These are phyloP conservation scores for Crithidia thermophila DNA, from an alignment of 208 protist species.

Conservation along the genomic window DNA sequence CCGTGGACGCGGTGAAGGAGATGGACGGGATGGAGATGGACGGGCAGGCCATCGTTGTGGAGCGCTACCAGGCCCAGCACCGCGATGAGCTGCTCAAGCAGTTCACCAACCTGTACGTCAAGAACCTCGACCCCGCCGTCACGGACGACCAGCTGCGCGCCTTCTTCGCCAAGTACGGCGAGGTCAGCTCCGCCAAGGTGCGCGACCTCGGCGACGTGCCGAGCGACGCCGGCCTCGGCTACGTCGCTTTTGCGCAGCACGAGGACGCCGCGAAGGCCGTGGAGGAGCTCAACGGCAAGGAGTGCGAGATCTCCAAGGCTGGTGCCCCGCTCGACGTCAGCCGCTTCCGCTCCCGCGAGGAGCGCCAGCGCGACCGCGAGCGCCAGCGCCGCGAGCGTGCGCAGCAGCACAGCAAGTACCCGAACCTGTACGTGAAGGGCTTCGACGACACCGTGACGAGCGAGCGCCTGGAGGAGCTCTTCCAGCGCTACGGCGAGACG, in stretches of 20 bases:
- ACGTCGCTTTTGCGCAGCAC: constrained; percentile 96
- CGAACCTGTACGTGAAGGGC: constrained; percentile 99
- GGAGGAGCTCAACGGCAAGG: constrained; percentile 87
- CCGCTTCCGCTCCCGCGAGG: constrained; percentile 96
- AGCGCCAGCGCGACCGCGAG: constrained; percentile 92
- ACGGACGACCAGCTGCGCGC: constrained; percentile 94
- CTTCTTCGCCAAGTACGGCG: constrained; percentile 95
- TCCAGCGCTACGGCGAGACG: constrained; percentile 97
- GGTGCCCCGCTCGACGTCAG: constrained; percentile 94
- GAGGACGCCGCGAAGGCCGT: constrained; percentile 93
- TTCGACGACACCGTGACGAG: constrained; percentile 97
- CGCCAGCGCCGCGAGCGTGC: constrained; percentile 91
- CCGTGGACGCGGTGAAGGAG: constrained; percentile 91
- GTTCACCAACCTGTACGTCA: constrained; percentile 99
- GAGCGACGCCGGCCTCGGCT: constrained; percentile 95
- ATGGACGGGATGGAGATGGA: constrained; percentile 87
- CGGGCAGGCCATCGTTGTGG: constrained; percentile 94
- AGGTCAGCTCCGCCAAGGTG: constrained; percentile 97
- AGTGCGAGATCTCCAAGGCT: constrained; percentile 79
- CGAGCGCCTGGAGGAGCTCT: constrained; percentile 95
- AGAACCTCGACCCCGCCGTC: constrained; percentile 97
- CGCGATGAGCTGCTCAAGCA: constrained; percentile 93
- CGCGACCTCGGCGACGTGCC: constrained; percentile 89
- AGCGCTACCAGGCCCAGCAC: constrained; percentile 95
- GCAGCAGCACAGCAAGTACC: constrained; percentile 92